Evolutionary conservation across 2,329 filamentous ascomycete species (phyloP).

Genomic region (Pseudogymnoascus sp.): DNA sequence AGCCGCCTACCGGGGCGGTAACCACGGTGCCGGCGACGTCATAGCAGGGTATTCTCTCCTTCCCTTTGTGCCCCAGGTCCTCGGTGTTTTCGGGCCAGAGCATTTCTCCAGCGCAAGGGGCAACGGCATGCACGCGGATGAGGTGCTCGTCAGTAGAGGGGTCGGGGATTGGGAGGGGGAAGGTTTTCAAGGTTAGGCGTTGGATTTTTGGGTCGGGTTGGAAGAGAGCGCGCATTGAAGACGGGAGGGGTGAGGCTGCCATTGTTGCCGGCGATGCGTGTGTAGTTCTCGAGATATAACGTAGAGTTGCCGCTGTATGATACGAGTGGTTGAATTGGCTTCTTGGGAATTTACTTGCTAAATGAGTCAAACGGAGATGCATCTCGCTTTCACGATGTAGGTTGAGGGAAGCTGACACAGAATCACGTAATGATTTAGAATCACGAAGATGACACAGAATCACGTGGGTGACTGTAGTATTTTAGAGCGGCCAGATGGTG

Average conservation of each 20-base stretch:
- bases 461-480: too few species aligned
- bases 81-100: conserved; percentile 32
- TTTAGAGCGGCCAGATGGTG: too few species aligned
- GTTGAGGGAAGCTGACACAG: background rate
- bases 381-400: background rate
- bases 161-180: conserved; percentile 19
- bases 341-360: background rate
- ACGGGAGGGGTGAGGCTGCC: background rate
- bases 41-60: conserved; percentile 30
- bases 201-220: conserved; percentile 8
- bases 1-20: conserved; percentile 23
- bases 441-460: background rate
- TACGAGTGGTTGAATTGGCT: background rate
- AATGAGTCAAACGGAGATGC: background rate
- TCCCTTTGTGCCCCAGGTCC: conserved; percentile 15
- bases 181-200: conserved; percentile 7
- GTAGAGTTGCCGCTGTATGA: background rate
- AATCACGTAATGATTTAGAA: too few species aligned
- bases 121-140: conserved; percentile 31
- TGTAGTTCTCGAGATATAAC: background rate
- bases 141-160: conserved; percentile 27
- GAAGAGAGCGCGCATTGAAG: conserved; percentile 7
- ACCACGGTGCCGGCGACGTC: conserved; percentile 35
- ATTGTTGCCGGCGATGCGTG: background rate
- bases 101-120: conserved; percentile 35